phyloP scores from a whole-genome alignment of 495 filamentous ascomycete genomes.

The Choiromyces venosus region DNA sequence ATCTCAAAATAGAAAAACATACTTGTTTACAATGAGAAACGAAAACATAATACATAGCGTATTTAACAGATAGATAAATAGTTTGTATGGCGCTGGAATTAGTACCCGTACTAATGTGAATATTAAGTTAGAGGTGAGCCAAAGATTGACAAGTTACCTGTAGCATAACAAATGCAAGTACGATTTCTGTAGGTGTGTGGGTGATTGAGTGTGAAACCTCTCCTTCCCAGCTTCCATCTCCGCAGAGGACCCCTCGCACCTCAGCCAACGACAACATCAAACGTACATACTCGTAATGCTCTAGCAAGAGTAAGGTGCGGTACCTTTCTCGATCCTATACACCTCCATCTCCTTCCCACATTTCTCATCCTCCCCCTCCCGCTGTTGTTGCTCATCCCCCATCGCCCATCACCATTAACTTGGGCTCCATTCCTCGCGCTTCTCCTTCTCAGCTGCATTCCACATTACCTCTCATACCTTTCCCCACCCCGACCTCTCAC shows the following conservation, averaged over 20 bases:
- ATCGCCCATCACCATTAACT: constrained; percentile 40
- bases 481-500: neutral
- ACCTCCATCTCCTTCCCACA: constrained; percentile 24
- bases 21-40: neutral
- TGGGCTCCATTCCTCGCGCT: constrained; percentile 21
- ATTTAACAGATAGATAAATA: neutral
- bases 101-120: neutral
- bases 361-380: constrained; percentile 35
- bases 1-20: neutral
- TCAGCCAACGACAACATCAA: neutral
- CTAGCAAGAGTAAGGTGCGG: neutral
- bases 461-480: neutral
- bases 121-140: neutral
- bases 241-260: neutral
- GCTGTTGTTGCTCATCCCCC: constrained; percentile 19
- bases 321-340: constrained; percentile 4
- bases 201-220: neutral
- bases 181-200: neutral
- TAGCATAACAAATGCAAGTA: neutral
- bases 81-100: neutral
- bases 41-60: neutral
- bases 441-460: neutral
- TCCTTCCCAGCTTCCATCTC: neutral
- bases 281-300: constrained; percentile 1
- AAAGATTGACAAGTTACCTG: neutral